Evolutionary conservation across 495 filamentous ascomycete genomes (phyloP).

Genomic region (Penicillium simplicissimum): DNA sequence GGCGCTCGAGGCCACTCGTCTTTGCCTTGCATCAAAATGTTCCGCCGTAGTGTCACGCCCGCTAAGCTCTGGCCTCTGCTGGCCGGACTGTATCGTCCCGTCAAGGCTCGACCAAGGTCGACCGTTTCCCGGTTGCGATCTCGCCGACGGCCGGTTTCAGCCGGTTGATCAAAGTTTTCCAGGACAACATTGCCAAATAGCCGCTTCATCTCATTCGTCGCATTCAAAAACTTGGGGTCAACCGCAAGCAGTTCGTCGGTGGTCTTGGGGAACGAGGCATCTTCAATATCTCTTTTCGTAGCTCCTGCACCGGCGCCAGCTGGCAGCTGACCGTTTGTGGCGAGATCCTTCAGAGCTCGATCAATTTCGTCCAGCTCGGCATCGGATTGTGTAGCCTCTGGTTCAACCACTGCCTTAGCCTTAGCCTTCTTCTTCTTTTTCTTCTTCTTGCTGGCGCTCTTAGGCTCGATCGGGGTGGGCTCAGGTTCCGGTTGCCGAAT

Average conservation of each 20-base stretch:
- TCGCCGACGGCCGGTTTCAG: conserved; percentile 52
- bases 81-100: conserved; percentile 58
- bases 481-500: conserved; percentile 19
- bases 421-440: conserved; percentile 39
- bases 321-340: conserved; percentile 27
- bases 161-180: conserved; percentile 58
- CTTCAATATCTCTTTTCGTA: conserved; percentile 34
- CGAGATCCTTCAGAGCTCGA: conserved; percentile 67
- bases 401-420: conserved; percentile 15
- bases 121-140: conserved; percentile 56
- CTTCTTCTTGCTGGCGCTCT: conserved; percentile 54
- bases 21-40: conserved; percentile 85
- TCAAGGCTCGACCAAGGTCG: conserved; percentile 71
- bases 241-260: conserved; percentile 65
- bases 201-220: conserved; percentile 88
- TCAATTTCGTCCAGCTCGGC: conserved; percentile 79
- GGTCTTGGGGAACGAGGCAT: conserved; percentile 46
- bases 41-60: conserved; percentile 69
- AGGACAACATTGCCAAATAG: conserved; percentile 84
- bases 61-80: conserved; percentile 62
- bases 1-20: conserved; percentile 85
- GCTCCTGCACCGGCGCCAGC: conserved; percentile 22
- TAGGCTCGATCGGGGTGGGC: conserved; percentile 26
- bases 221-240: conserved; percentile 79
- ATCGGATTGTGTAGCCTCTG: conserved; percentile 22